phyloP scores from a whole-genome alignment of 2,329 filamentous ascomycete species.

The Verticillium albo-atrum region DNA sequence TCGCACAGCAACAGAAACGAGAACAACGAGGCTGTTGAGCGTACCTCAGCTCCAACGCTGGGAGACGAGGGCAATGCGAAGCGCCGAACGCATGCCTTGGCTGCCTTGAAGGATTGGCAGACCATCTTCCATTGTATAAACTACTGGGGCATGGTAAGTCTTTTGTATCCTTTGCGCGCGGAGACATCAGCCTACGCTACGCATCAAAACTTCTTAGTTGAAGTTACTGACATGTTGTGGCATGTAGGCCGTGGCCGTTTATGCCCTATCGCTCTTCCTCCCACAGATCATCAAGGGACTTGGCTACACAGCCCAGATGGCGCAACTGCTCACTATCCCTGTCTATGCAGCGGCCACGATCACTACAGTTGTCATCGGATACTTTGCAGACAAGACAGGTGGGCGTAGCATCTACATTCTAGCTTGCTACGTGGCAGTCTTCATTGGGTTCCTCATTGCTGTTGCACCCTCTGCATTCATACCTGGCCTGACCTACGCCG shows the following conservation, averaged over 20 bases:
- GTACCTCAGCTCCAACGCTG: neutral
- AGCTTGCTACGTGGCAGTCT: constrained; percentile 7
- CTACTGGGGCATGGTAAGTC: constrained; percentile 22
- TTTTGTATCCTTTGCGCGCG: constrained; percentile 59
- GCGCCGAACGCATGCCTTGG: constrained; percentile 14
- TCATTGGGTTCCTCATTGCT: constrained; percentile 9
- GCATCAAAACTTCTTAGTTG: constrained; percentile 48
- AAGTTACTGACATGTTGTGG: constrained; percentile 53
- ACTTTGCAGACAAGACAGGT: constrained; percentile 4
- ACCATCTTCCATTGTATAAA: constrained; percentile 22
- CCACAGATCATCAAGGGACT: constrained; percentile 33
- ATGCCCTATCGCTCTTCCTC: constrained; percentile 22
- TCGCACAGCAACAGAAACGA: neutral
- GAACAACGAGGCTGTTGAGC: neutral
- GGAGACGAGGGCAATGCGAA: constrained; percentile 43
- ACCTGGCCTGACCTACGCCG: constrained; percentile 54
- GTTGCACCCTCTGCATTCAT: constrained; percentile 15
- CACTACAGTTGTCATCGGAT: constrained; percentile 11
- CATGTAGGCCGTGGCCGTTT: constrained; percentile 25
- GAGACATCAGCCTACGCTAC: too few species aligned
- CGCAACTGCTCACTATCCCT: constrained; percentile 24
- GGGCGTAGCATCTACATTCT: constrained; percentile 10
- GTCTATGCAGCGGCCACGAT: constrained; percentile 23
- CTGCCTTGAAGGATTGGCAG: constrained; percentile 36
- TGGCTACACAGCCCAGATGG: constrained; percentile 27